A percentile compares a stretch with the other conserved stretches of the same genome.
These are phyloP conservation scores for Flaveria bidentis DNA, from an alignment of 129 eudicot species.

Conservation along the genomic window DNA sequence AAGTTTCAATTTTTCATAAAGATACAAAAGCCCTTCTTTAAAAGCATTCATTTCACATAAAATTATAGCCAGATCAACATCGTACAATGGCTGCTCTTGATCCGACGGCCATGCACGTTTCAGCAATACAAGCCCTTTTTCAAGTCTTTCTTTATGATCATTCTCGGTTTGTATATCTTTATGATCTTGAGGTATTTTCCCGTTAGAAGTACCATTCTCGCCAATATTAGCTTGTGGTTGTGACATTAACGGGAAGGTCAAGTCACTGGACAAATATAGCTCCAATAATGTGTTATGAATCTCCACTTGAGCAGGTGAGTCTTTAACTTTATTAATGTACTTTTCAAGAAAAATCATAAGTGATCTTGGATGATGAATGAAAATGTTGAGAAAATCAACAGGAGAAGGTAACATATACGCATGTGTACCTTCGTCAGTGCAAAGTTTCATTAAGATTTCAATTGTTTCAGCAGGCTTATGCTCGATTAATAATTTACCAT, in stretches of 20 bases:
- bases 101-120: constrained; percentile 88
- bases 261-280: constrained; percentile 73
- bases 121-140: constrained; percentile 80
- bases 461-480: constrained; percentile 90
- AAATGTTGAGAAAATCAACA: constrained; percentile 90
- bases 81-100: constrained; percentile 85
- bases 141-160: constrained; percentile 60
- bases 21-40: constrained; percentile 77
- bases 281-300: constrained; percentile 93
- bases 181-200: constrained; percentile 42
- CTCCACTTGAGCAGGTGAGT: constrained; percentile 96
- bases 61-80: constrained; percentile 86
- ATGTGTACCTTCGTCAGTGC: constrained; percentile 70
- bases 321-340: constrained; percentile 81
- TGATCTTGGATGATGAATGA: constrained; percentile 82
- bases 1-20: constrained; percentile 95
- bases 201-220: constrained; percentile 56
- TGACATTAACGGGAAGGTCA: constrained; percentile 69
- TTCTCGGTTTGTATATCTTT: constrained; percentile 41
- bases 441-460: constrained; percentile 80
- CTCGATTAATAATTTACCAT: constrained; percentile 86
- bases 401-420: constrained; percentile 91
- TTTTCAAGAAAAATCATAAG: constrained; percentile 92
- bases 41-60: constrained; percentile 86
- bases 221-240: constrained; percentile 30